These are phyloP conservation scores for Serendipita sp. DNA, from an alignment of 768 basidiomycete genomes.

Conservation along the genomic window DNA sequence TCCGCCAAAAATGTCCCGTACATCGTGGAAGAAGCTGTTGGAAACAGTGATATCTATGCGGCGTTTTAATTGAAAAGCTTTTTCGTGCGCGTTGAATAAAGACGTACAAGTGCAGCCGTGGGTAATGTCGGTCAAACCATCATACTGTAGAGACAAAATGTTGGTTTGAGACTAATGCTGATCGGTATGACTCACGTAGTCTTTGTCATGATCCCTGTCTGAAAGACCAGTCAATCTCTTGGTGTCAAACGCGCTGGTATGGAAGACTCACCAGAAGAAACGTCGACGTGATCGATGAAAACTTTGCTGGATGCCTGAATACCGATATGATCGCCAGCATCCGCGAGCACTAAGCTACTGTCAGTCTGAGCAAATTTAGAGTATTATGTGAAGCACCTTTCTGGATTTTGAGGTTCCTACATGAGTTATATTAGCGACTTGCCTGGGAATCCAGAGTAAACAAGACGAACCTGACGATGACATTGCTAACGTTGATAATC, in stretches of 20 bases:
- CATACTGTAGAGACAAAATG: constrained; percentile 17
- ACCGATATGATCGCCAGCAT: constrained; percentile 30
- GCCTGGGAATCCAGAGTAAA: too few relatives aligned
- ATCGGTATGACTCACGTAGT: constrained; percentile 4
- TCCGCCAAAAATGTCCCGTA: background rate
- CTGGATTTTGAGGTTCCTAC: too few relatives aligned
- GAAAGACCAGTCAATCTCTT: too few relatives aligned
- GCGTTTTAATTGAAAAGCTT: too few relatives aligned
- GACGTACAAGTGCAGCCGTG: constrained; percentile 25
- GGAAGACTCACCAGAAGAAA: constrained; percentile 19
- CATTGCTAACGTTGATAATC: constrained; percentile 27
- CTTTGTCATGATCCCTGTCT: constrained; percentile 31
- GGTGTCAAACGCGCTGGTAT: too few relatives aligned
- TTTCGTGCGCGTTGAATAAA: background rate
- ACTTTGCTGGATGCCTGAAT: constrained; percentile 27
- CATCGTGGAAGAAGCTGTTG: background rate
- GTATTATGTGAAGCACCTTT: too few relatives aligned
- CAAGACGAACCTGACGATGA: constrained; percentile 25
- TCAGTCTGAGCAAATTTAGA: too few relatives aligned
- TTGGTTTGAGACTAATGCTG: too few relatives aligned
- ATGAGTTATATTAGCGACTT: too few relatives aligned
- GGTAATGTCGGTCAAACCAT: constrained; percentile 30
- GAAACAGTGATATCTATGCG: constrained; percentile 1
- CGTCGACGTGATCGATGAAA: constrained; percentile 33
- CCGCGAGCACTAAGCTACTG: constrained; percentile 21